These are phyloP conservation scores for Puccinia triticina DNA, from an alignment of 1,284 basidiomycete species.

Conservation along the genomic window DNA sequence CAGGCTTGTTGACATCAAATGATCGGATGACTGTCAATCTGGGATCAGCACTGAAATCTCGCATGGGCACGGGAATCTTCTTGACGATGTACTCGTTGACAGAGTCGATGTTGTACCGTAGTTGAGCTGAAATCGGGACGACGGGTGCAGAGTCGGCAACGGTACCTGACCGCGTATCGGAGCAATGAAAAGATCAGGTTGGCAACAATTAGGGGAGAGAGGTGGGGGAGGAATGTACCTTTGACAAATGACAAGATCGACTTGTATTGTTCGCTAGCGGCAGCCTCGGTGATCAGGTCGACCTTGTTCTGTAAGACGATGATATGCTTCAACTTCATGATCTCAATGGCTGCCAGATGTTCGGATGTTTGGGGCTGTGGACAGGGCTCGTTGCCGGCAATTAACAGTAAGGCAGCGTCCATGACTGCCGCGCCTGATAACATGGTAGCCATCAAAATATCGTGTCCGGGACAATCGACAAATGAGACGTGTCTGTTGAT, in stretches of 20 bases:
- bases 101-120: conserved; percentile 99
- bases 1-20: conserved; percentile 99
- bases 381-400: conserved; percentile 97
- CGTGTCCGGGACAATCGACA: conserved; percentile 60
- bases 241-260: conserved; percentile 90
- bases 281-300: conserved; percentile 87
- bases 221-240: conserved; percentile 65
- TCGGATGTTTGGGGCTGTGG: conserved; percentile 98
- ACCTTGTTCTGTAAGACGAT: conserved; percentile 98
- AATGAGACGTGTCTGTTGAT: conserved; percentile 62
- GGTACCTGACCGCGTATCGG: conserved; percentile 70
- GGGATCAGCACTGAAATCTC: conserved; percentile 88
- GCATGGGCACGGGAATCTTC: conserved; percentile 87
- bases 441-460: conserved; percentile 96
- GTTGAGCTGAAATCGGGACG: conserved; percentile 95
- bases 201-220: not conserved
- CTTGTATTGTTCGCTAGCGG: conserved; percentile 89
- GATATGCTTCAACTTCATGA: conserved; percentile 98
- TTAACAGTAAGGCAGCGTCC: conserved; percentile 93
- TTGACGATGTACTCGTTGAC: conserved; percentile 99
- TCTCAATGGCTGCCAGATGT: conserved; percentile 96
- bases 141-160: conserved; percentile 96
- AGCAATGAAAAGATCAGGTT: not conserved
- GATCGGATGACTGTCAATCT: conserved; percentile 97
- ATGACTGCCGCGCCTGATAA: conserved; percentile 98